Base-by-base conservation (phyloP, 2,329 filamentous ascomycete genomes). In the Dryadomyces sulphureus region DNA sequence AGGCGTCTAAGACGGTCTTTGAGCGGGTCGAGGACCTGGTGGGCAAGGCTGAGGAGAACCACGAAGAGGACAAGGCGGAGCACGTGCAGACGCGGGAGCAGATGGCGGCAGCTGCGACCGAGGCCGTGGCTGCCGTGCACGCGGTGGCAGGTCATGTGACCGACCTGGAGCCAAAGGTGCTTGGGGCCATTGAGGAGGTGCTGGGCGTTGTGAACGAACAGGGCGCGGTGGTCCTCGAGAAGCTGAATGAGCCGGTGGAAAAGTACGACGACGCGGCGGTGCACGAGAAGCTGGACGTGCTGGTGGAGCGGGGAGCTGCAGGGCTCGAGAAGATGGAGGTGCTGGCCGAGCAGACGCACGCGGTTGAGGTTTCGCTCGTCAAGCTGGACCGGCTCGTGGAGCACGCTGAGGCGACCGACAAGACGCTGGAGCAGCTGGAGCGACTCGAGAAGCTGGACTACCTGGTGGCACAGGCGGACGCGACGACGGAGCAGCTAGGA, bases 1-100 rank as follows among this genome's bases (percentile, higher is more conserved):
- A 87, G 56, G 87, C 92, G 39, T 90, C 86, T 7, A 86, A 85
- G 65, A 88, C 84, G 0, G 85, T 94, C 25, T 90, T 94, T 54
- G 77, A 73, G 44, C 81, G 82, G 53, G 82, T 94, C 14, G 85
- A 93, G 46, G 81, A 90, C 41, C 79, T 90, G 4, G 80, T 81
- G 53, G 67, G 65, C 51, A 86, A 84, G 59, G 68, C 86, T 12
- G 85, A 93, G 48, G 84, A 90, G 57, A 75, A 75, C 41, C 80
- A 89, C 54, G 66, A 73, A 1, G 81, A 88, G 17, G 74, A 72
- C 52, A 90, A 85, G 64, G 70, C 75, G 1, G 85, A 94, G 57
- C 88, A 95, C 57, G 75, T 86, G 53, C 75, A 85, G 53, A 93
- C 89, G 9, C 80, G 86, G 7, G 83, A 88, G 32, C 81, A 93